phyloP scores from a whole-genome alignment of 805 yeast species.

The Suhomyces kilbournensis region DNA sequence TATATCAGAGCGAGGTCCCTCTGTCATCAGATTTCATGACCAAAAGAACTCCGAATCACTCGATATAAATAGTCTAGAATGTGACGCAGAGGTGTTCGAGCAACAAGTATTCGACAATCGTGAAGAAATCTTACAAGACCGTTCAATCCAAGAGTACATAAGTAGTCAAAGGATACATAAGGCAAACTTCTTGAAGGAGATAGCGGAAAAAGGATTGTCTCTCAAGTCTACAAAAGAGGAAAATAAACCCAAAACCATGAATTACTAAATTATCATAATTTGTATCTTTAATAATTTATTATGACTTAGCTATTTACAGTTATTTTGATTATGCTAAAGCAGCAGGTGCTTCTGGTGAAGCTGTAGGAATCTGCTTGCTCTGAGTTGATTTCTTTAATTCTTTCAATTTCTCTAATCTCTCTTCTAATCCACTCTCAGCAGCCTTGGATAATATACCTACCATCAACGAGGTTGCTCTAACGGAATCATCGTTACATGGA shows the following conservation, averaged over 20 bases:
- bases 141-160: constrained; percentile 13
- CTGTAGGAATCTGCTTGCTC: not conserved
- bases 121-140: constrained; percentile 8
- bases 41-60: not conserved
- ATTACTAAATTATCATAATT: not conserved
- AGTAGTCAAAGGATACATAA: constrained; percentile 18
- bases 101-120: constrained; percentile 7
- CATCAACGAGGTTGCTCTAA: constrained; percentile 75
- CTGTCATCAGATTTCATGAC: not conserved
- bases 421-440: constrained; percentile 71
- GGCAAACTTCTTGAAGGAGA: constrained; percentile 22
- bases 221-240: constrained; percentile 4
- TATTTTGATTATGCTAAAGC: not conserved
- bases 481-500: constrained; percentile 93
- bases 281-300: not conserved
- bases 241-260: not conserved
- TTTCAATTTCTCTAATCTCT: constrained; percentile 41
- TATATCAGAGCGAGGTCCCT: not conserved
- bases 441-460: constrained; percentile 82
- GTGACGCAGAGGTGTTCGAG: constrained; percentile 20
- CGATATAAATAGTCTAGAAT: constrained; percentile 13
- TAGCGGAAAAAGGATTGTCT: constrained; percentile 18
- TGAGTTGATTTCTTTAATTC: constrained; percentile 6
- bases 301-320: constrained; percentile 4
- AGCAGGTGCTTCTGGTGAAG: not conserved